Evolutionary conservation across 352 stramenopile genomes (phyloP), one percentile per base, ranked within the genome.

Genomic region (Phytophthora megakarya): DNA sequence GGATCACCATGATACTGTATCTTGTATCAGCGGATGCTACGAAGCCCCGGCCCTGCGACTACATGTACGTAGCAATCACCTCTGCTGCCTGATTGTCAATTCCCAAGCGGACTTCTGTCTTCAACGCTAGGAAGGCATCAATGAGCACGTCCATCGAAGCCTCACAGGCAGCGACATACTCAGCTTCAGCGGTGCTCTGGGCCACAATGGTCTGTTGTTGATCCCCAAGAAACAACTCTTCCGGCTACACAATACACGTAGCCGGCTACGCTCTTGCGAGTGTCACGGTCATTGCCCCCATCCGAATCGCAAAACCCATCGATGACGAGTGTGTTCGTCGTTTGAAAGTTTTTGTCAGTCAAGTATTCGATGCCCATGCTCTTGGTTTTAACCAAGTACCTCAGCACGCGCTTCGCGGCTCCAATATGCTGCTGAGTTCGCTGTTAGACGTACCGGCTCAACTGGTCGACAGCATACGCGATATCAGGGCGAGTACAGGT

Each of bases 401-500:
- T 44, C 0, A 46, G 48, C 11, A 47, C 28, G 26, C 47, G 26
- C 19, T 65, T 65, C 2, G 33, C 38, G 0, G 39, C 32, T 10
- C 30, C 47, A 19, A 58, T 44, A 21, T 65, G 57, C 38, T 65
- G 33, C 10, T 35, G 40, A 2, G 65, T 67, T 39, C 49, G 50
- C 3, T 21, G 5, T 35, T 49, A 23, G 0, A 79, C 61, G 22
- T 60, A 71, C 15, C 61, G 19, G n/a, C 70, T 75, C 8, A 75
- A n/a, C 23, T 75, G 62, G 0, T 47, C 61, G 1, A 79, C 18
- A 9, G 45, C 54, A 50, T 60, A 79, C 3, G 66, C 61, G 0
- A 73, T 22, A 26, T 75, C 71, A 11, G 62, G 43, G 4, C 50
- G 57, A 13, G 49, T 76, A 22, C 47, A 59, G 15, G 72, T 74